Base-by-base conservation (phyloP, 1,284 basidiomycete species). In the Macrocystidia cucumis region DNA sequence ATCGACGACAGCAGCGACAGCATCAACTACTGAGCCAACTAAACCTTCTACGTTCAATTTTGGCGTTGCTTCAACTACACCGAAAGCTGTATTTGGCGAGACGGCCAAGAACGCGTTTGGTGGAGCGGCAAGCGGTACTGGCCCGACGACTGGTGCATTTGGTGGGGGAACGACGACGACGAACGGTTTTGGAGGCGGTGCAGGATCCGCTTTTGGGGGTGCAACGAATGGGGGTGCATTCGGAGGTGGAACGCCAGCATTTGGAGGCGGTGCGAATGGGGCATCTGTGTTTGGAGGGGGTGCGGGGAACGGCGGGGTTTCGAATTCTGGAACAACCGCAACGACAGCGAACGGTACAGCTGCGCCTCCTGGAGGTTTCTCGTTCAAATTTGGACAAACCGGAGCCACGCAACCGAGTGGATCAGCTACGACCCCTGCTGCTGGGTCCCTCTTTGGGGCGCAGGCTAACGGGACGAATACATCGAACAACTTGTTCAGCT, bases 381-480 rank as follows among this genome's bases (percentile, higher is more conserved):
- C 44, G 13, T 49, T 46, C 37, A 49, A 46, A 22, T 47, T 47
- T 37, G 41, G 41, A 9, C 9, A 34, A 13, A 28, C 9, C 14
- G 32, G 32, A 11, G 27, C 36, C n/a, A n/a, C n/a, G n/a, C n/a
- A n/a, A n/a, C n/a, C n/a, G n/a, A n/a, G n/a, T n/a, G n/a, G n/a
- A 9, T 16, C 32, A 9, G 19, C 41, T 9, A 39, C 39, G 1
- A 44, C 42, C 5, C 36, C 47, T 11, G 40, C 45, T n/a, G 42
- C 42, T 29, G 18, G 40, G 14, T 47, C 47, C 5, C 41, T 41
- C 12, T 40, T 43, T 23, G 39, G 39, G 8, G 14, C 34, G 12
- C 21, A 32, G 21, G n/a, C n/a, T n/a, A n/a, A n/a, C n/a, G n/a
- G n/a, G n/a, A n/a, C n/a, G n/a, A n/a, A n/a, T n/a, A n/a, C n/a